A percentile compares a stretch with the other conserved stretches of the same genome.
Evolutionary conservation across 2,329 filamentous ascomycete genomes (phyloP).

Genomic region (Colletotrichum phormii): DNA sequence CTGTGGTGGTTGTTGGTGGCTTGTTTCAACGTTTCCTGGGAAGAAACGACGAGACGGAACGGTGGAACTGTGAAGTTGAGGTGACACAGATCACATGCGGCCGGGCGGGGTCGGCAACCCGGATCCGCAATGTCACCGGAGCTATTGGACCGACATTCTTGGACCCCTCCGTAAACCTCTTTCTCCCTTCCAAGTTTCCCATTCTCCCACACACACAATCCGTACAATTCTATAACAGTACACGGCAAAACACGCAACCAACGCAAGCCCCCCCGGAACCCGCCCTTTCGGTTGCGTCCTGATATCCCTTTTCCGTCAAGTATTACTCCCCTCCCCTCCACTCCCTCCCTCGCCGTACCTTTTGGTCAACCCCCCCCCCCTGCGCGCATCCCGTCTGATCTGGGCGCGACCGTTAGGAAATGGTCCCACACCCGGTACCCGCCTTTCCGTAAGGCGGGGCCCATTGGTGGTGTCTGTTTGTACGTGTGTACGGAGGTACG

Average conservation of each 20-base stretch:
- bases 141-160: not conserved
- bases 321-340: too few species aligned
- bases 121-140: not conserved
- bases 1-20: not conserved
- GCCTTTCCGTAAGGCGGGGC: not conserved
- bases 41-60: not conserved
- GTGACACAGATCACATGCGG: constrained; percentile 19
- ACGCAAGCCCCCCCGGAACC: not conserved
- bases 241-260: not conserved
- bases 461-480: too few species aligned
- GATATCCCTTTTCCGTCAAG: not conserved
- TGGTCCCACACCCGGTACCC: not conserved
- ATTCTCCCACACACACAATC: not conserved
- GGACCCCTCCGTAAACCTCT: not conserved
- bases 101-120: not conserved
- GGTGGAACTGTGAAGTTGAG: not conserved
- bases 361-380: too few species aligned
- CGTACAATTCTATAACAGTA: too few species aligned
- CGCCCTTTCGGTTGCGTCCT: not conserved
- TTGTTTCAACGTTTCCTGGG: not conserved
- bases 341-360: too few species aligned
- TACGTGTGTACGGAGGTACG: too few species aligned
- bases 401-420: not conserved
- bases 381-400: not conserved
- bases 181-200: not conserved